Evolutionary conservation across 78 protist genomes (phyloP), one percentile per base, ranked within the genome.

Genomic region (Reticulomyxa filosa): DNA sequence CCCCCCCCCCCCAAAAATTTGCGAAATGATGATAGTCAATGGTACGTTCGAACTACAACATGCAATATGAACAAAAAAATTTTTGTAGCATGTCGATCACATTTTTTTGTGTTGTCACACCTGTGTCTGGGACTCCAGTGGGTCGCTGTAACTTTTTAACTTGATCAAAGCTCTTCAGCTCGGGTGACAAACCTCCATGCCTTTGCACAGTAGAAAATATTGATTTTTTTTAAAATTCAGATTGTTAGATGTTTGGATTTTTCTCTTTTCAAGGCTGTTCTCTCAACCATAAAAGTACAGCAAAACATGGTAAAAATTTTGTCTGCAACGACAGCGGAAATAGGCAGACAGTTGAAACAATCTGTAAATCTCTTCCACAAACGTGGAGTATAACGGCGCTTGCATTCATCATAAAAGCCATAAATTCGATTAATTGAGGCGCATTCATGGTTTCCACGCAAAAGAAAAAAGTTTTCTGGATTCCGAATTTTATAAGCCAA

Each of bases 401-500:
- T 95, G 68, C 95, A 92, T 35, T 96, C 99, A 56, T 93, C 98
- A 70, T 89, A 96, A 69, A 96, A 96, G 70, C 99, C 99, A 53
- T 96, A 96, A 64, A 96, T 92, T 42, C 97, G 77, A 77, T 93
- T 96, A 80, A 96, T 92, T 13, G 88, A 66, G 8, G 96, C 97
- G 38, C 93, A 90, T 71, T 96, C 99, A 80, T 97, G 98, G 87
- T 97, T 97, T 5, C 65, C 65, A 38, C 65, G 32, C 37, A 59
- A 33, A 8, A 59, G 65, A 46, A 59, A 59, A 81, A 97, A 90
- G 83, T 91, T 92, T 65, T 94, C 99, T 26, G 97, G 98, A 69
- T 90, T 94, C 76, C 89, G 89, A 75, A 94, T 78, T 74, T 97
- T 97, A 89, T 93, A 97, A n/a, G 97, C 94, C n/a, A 94, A 74